Percentiles rank a stretch among this genome's conserved stretches.
Evolutionary conservation across 2,329 filamentous ascomycete species (phyloP).

Genomic region (Monosporascus ibericus): DNA sequence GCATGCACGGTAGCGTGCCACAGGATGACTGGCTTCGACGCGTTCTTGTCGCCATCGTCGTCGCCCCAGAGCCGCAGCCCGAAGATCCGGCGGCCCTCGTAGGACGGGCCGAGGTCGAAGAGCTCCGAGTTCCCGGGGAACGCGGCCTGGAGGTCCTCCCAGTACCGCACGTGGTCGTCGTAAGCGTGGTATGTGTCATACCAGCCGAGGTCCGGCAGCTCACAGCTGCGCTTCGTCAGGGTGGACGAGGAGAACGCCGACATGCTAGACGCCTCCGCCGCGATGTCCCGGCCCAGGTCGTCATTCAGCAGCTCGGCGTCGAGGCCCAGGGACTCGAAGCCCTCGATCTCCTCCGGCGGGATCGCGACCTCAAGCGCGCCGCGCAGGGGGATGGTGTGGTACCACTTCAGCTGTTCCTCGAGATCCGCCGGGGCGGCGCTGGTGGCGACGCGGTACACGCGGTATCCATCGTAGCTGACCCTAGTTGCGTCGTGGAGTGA

Average conservation of each 20-base stretch:
- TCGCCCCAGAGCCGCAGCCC: conserved; percentile 48
- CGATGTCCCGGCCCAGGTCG: not conserved
- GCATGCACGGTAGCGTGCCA: conserved; percentile 48
- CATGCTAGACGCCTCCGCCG: not conserved
- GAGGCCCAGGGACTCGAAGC: not conserved
- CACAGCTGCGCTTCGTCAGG: not conserved
- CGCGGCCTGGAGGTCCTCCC: conserved; percentile 33
- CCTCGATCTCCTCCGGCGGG: not conserved
- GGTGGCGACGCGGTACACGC: not conserved
- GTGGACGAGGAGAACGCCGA: not conserved
- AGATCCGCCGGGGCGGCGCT: not conserved
- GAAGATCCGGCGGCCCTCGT: conserved; percentile 46
- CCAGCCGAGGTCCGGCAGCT: conserved; percentile 23
- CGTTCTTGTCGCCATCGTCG: conserved; percentile 26
- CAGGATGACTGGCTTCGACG: conserved; percentile 38
- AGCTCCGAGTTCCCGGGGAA: conserved; percentile 41
- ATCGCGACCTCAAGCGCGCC: not conserved
- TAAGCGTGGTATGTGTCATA: conserved; percentile 46
- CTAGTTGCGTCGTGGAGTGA: not conserved
- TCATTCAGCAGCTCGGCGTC: not conserved
- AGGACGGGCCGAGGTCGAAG: conserved; percentile 37
- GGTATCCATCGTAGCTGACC: not conserved
- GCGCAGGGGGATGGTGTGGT: not conserved
- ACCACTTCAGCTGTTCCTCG: not conserved
- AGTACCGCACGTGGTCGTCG: conserved; percentile 41